phyloP scores from a whole-genome alignment of 106 monocot genomes.

The Posidonia australis region DNA sequence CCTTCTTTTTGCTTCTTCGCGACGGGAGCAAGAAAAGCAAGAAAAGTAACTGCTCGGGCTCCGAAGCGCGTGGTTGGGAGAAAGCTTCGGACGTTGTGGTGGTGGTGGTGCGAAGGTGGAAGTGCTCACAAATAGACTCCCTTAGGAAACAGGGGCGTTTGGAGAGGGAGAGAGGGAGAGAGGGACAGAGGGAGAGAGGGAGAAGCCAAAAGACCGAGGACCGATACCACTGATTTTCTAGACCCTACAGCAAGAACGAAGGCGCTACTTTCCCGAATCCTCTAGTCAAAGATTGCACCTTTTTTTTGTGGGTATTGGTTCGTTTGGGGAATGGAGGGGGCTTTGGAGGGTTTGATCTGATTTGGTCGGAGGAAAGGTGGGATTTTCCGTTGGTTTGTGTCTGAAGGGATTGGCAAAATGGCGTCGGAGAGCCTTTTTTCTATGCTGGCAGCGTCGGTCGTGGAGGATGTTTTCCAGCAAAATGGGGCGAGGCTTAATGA shows the following conservation, averaged over 20 bases:
- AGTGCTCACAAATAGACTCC: background rate
- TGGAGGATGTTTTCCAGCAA: conserved; percentile 61
- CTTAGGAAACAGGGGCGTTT: no score
- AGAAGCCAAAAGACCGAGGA: no score
- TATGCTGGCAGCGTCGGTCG: conserved; percentile 55
- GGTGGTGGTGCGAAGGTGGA: background rate
- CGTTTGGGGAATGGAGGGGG: background rate
- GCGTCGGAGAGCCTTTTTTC: conserved; percentile 33
- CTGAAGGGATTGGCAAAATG: background rate
- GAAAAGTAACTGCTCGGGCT: background rate
- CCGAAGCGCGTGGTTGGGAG: conserved; percentile 23
- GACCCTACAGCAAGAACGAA: background rate
- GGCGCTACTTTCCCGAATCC: background rate
- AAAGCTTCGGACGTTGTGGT: conserved; percentile 4
- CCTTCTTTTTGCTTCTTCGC: no score
- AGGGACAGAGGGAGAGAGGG: no score
- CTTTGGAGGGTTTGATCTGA: background rate
- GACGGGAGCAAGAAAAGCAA: background rate
- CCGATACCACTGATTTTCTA: no score
- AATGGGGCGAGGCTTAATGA: conserved; percentile 40
- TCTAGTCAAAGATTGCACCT: background rate
- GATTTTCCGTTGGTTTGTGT: background rate
- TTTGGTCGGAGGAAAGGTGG: background rate
- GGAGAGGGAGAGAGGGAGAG: background rate
- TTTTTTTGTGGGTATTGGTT: background rate